These are phyloP conservation scores for Phytophthora brassicae DNA, from an alignment of 352 stramenopile species.

Conservation along the genomic window DNA sequence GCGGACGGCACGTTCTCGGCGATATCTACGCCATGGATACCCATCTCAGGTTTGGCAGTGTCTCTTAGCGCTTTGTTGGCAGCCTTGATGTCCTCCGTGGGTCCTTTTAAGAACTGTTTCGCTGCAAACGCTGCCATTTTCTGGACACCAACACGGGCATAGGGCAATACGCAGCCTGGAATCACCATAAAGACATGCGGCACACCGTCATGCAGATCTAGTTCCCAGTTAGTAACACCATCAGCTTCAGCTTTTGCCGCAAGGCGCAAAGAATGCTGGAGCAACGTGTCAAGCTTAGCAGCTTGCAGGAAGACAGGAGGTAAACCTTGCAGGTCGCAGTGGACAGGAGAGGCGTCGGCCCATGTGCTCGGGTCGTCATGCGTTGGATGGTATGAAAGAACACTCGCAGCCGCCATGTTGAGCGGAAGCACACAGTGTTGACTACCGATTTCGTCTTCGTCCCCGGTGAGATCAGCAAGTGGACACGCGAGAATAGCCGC, in stretches of 20 bases:
- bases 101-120: slow-evolving; percentile 17
- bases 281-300: slow-evolving; percentile 34
- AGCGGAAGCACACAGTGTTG: slow-evolving; percentile 35
- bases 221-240: slow-evolving; percentile 33
- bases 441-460: slow-evolving; percentile 9
- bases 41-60: neutral
- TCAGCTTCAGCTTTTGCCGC: slow-evolving; percentile 28
- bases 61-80: neutral
- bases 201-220: slow-evolving; percentile 40
- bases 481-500: slow-evolving; percentile 40
- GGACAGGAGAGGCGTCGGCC: slow-evolving; percentile 34
- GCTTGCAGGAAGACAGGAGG: slow-evolving; percentile 39
- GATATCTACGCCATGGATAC: neutral
- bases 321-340: slow-evolving; percentile 36
- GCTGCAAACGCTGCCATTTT: slow-evolving; percentile 33
- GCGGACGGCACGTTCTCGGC: neutral
- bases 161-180: slow-evolving; percentile 32
- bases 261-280: slow-evolving; percentile 33
- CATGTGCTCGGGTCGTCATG: slow-evolving; percentile 27
- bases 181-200: slow-evolving; percentile 47
- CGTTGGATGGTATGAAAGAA: slow-evolving; percentile 22
- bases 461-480: slow-evolving; percentile 43
- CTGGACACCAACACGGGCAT: slow-evolving; percentile 24
- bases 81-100: neutral
- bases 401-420: slow-evolving; percentile 16